Evolutionary conservation across 148 eudicot genomes (phyloP), one percentile per base, ranked within the genome.

Genomic region (Diospyros kaki): DNA sequence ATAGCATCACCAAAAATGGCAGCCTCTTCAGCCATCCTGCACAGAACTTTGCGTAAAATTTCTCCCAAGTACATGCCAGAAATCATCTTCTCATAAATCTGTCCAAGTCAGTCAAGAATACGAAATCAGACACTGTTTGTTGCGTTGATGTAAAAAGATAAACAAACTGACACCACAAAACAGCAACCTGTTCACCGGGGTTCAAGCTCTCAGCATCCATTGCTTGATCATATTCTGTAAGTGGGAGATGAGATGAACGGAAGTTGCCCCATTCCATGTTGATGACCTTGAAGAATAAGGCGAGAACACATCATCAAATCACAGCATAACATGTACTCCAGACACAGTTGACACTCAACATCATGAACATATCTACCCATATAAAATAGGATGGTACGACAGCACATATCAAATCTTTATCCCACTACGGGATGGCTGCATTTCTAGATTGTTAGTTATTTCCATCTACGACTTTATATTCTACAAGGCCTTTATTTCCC

Each of bases 261-360:
- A 91, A 91, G 84, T 87, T 91, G 45, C 96, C 96, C 96, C 93
- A 91, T 72, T 89, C 96, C 93, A 86, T 91, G 78, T 91, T 91
- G 76, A 89, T 87, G 74, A 88, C 93, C 91, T 91, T 77, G 58
- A 71, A 60, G 18, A 60, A n/a, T 60, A 60, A 1, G 18, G 4
- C n/a, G 12, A 56, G 4, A 18, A 9, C 18, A 3, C 64, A 60
- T 28, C 4, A 17, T n/a, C 38, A 60, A 60, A 48, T 7, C 54
- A 1, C 38, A 64, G 41, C 28, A 28, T 56, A 0, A 59, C n/a
- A 40, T 28, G 17, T 40, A 15, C 45, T 39, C 42, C 64, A 80
- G 44, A 48, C 52, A 60, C 46, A n/a, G 17, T 71, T 71, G 38
- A 48, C 28, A 28, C 28, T 28, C 28, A 48, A 51, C 42, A 51